Percentiles rank a stretch among this genome's conserved stretches.
phyloP scores from a whole-genome alignment of 352 stramenopile genomes.

The Phytopythium delawarense region DNA sequence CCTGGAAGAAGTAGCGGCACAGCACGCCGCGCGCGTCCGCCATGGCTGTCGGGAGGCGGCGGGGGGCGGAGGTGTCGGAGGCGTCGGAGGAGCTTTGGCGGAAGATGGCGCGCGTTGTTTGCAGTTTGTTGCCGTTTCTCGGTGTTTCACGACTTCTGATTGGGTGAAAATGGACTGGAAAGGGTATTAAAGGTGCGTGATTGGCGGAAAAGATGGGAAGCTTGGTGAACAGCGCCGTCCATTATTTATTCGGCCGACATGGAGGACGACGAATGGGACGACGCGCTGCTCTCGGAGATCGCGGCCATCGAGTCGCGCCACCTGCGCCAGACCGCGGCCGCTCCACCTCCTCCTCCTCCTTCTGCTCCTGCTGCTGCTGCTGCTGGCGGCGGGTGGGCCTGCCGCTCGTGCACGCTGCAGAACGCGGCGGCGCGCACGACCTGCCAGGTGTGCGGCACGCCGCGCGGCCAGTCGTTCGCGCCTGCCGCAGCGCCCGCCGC shows the following conservation, averaged over 20 bases:
- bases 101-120: neutral
- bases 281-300: constrained; percentile 69
- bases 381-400: constrained; percentile 22
- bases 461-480: constrained; percentile 29
- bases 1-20: constrained; percentile 84
- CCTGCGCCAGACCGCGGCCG: constrained; percentile 14
- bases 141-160: neutral
- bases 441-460: constrained; percentile 56
- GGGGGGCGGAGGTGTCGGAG: neutral
- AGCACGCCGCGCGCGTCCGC: constrained; percentile 35
- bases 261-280: constrained; percentile 71
- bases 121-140: neutral
- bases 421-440: constrained; percentile 30
- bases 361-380: neutral
- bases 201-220: neutral
- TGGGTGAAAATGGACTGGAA: constrained; percentile 6
- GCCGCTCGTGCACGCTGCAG: constrained; percentile 58
- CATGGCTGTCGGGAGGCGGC: neutral
- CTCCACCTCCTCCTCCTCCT: constrained; percentile 3
- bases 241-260: constrained; percentile 1
- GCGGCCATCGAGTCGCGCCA: constrained; percentile 53
- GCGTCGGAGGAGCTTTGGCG: too few species aligned
- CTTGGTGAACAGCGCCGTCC: neutral
- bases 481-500: neutral
- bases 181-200: neutral